These are phyloP conservation scores for Sporothrix pallida DNA, from an alignment of 2,329 filamentous ascomycete species.

Conservation along the genomic window DNA sequence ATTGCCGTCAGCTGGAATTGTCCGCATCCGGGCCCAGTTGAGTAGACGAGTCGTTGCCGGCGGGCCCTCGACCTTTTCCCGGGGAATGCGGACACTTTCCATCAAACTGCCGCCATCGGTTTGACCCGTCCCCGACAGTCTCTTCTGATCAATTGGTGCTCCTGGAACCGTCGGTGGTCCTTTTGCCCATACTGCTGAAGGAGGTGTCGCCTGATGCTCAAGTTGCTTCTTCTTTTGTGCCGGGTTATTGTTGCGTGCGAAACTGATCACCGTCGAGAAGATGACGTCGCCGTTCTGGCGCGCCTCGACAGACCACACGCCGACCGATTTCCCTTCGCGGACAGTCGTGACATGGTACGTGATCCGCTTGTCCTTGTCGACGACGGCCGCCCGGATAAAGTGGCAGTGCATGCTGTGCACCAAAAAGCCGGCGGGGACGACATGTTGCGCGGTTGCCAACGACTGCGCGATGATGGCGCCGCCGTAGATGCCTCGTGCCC, in stretches of 20 bases:
- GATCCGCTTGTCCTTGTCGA: neutral
- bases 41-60: neutral
- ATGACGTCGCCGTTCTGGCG: slow-evolving; percentile 24
- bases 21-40: slow-evolving; percentile 21
- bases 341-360: slow-evolving; percentile 26
- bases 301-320: neutral
- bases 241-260: neutral
- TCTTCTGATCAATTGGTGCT: neutral
- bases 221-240: neutral
- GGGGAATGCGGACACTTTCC: slow-evolving; percentile 1
- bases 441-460: slow-evolving; percentile 20
- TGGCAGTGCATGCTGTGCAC: slow-evolving; percentile 34
- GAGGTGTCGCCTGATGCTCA: slow-evolving; percentile 4
- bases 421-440: slow-evolving; percentile 11
- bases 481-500: slow-evolving; percentile 33
- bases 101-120: neutral
- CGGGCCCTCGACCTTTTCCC: neutral
- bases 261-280: slow-evolving; percentile 26
- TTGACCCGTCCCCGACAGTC: neutral
- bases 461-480: slow-evolving; percentile 32
- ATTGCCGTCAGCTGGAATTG: no score
- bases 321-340: slow-evolving; percentile 26
- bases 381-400: slow-evolving; percentile 26
- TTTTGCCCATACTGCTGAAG: neutral
- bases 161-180: neutral